Conservation (phyloP, 371 early-diverging fungal species). For the Actinomucor elegans region DNA sequence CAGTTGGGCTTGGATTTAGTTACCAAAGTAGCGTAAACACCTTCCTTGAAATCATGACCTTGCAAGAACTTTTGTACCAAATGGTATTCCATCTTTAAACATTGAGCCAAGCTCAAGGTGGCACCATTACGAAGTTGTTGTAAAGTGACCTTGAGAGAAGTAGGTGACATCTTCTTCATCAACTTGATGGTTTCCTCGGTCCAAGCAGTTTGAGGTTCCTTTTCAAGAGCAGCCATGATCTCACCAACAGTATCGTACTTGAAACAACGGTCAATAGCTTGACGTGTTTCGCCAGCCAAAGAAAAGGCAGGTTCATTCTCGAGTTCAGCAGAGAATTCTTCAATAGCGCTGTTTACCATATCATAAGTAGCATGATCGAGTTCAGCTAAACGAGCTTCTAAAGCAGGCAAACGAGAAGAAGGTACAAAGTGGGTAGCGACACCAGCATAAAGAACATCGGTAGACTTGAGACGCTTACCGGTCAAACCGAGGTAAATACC, state of each 20-base stretch:
- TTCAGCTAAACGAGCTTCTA: slow-evolving; percentile 84
- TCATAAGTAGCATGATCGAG: slow-evolving; percentile 76
- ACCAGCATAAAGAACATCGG: slow-evolving; percentile 86
- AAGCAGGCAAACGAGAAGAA: slow-evolving; percentile 75
- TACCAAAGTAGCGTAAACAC: slow-evolving; percentile 79
- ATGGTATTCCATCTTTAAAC: slow-evolving; percentile 86
- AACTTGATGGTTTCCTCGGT: slow-evolving; percentile 67
- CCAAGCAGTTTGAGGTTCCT: slow-evolving; percentile 66
- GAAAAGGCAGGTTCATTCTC: slow-evolving; percentile 26
- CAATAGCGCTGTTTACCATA: slow-evolving; percentile 87
- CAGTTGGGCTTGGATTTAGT: slow-evolving; percentile 70
- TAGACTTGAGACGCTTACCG: slow-evolving; percentile 78
- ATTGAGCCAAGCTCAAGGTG: slow-evolving; percentile 69
- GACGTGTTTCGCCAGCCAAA: slow-evolving; percentile 67
- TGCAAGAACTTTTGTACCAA: slow-evolving; percentile 77
- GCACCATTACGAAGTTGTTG: slow-evolving; percentile 77
- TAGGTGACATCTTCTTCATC: slow-evolving; percentile 78
- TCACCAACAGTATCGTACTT: slow-evolving; percentile 76
- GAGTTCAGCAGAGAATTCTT: slow-evolving; percentile 83
- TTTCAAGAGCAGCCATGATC: slow-evolving; percentile 79
- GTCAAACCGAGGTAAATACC: slow-evolving; percentile 94
- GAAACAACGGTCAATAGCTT: slow-evolving; percentile 88
- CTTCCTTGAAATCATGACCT: slow-evolving; percentile 87
- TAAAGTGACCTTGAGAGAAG: slow-evolving; percentile 88
- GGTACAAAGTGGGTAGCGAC: slow-evolving; percentile 97